Conservation (phyloP, 179 eudicot genomes). For the Spinacia oleracea region DNA sequence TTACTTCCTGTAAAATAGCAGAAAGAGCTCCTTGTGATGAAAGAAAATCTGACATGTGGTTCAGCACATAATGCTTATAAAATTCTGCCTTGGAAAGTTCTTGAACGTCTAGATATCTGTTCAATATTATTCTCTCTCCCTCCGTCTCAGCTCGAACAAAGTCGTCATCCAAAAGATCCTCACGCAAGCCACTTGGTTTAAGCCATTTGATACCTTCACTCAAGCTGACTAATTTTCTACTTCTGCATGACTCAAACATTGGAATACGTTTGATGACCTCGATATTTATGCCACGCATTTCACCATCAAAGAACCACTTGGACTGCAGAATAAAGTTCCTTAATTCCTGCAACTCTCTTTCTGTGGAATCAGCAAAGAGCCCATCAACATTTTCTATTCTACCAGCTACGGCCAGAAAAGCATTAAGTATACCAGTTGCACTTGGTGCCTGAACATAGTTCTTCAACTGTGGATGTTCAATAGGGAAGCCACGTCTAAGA, state of each 20-base stretch:
- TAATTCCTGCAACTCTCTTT: conserved; percentile 88
- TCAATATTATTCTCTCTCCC: conserved; percentile 74
- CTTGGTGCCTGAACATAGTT: conserved; percentile 82
- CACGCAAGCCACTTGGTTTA: conserved; percentile 71
- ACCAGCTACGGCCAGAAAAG: conserved; percentile 67
- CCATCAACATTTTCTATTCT: conserved; percentile 49
- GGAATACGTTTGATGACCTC: conserved; percentile 74
- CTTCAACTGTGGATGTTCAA: conserved; percentile 73
- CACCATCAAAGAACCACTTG: conserved; percentile 84
- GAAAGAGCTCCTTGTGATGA: conserved; percentile 61
- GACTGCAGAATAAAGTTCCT: conserved; percentile 94
- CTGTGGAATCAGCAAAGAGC: conserved; percentile 76
- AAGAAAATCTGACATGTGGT: conserved; percentile 77
- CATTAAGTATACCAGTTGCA: conserved; percentile 78
- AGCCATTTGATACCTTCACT: conserved; percentile 74
- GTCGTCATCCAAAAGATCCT: conserved; percentile 86
- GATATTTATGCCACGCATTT: conserved; percentile 52
- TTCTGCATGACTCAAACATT: conserved; percentile 84
- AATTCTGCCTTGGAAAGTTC: conserved; percentile 74
- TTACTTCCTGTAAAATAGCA: conserved; percentile 64
- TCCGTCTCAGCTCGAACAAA: conserved; percentile 89
- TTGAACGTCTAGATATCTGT: conserved; percentile 51
- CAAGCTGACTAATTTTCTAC: conserved; percentile 69
- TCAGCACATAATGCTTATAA: conserved; percentile 77
- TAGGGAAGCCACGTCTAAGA: conserved; percentile 62